phyloP scores from a whole-genome alignment of 768 basidiomycete genomes.

The Suillus tomentosus region DNA sequence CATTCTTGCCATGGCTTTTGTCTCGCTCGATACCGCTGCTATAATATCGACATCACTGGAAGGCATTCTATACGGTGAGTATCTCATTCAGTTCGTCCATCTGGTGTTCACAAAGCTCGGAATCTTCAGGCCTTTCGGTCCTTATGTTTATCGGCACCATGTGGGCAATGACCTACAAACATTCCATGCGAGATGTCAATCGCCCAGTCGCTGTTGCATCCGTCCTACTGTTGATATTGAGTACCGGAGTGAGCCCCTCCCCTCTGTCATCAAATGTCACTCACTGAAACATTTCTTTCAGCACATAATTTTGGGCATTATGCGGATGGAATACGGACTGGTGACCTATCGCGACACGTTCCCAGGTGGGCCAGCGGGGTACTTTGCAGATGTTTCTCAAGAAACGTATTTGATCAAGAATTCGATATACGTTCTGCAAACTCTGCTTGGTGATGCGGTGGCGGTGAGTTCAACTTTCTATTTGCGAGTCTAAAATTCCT shows the following conservation, averaged over 20 bases:
- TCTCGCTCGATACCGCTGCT: background rate
- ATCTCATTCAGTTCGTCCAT: background rate
- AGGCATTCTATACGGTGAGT: background rate
- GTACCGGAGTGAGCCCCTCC: slow-evolving; percentile 20
- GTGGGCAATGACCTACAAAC: background rate
- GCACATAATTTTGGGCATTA: slow-evolving; percentile 20
- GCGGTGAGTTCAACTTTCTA: slow-evolving; percentile 4
- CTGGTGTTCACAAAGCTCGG: background rate
- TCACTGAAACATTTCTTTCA: background rate
- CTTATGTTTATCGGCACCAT: background rate
- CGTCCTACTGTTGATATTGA: slow-evolving; percentile 21
- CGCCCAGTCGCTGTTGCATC: slow-evolving; percentile 20
- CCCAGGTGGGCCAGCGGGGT: slow-evolving; percentile 26
- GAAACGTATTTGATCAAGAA: slow-evolving; percentile 27
- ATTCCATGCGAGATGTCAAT: slow-evolving; percentile 10
- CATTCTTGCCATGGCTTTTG: background rate
- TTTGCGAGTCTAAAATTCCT: background rate
- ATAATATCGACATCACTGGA: background rate
- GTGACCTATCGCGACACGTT: slow-evolving; percentile 20
- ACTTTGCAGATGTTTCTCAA: slow-evolving; percentile 18
- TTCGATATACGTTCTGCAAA: slow-evolving; percentile 20
- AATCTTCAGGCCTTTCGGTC: background rate
- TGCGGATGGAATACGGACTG: slow-evolving; percentile 21
- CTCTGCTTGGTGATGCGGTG: slow-evolving; percentile 13
- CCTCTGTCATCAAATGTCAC: background rate